These are phyloP conservation scores for Neotropicomus parvogracilis DNA, from an alignment of 1,284 basidiomycete species.

Conservation along the genomic window DNA sequence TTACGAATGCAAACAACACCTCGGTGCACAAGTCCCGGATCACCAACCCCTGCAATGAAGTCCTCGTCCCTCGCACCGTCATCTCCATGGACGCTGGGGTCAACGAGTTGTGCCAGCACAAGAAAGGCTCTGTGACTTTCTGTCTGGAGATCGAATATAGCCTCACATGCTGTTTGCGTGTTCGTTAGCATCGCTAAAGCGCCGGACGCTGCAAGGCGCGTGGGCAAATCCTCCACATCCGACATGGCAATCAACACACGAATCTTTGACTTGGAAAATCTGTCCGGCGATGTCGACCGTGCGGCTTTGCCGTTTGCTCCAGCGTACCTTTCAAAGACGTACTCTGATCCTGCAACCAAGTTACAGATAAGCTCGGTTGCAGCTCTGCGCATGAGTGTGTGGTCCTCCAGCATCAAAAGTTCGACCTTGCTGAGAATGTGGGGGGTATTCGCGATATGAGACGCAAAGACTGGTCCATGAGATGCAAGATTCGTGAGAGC, in stretches of 20 bases:
- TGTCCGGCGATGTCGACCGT: constrained; percentile 44
- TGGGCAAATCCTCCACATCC: constrained; percentile 79
- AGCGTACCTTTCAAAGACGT: constrained; percentile 69
- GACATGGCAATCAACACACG: constrained; percentile 83
- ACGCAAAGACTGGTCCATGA: constrained; percentile 61
- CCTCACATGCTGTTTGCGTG: constrained; percentile 57
- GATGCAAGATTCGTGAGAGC: constrained; percentile 93
- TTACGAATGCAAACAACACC: constrained; percentile 71
- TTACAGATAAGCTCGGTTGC: constrained; percentile 94
- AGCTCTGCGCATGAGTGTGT: constrained; percentile 79
- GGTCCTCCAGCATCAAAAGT: constrained; percentile 80
- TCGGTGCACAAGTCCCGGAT: constrained; percentile 70
- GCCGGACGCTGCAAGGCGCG: constrained; percentile 81
- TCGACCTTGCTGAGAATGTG: constrained; percentile 71
- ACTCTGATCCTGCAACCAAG: constrained; percentile 73
- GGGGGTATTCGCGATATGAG: constrained; percentile 58
- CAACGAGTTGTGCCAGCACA: constrained; percentile 62
- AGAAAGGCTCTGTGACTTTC: constrained; percentile 58
- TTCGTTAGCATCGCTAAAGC: constrained; percentile 77
- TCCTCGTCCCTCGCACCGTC: constrained; percentile 34
- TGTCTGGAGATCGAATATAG: constrained; percentile 58
- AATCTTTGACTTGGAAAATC: constrained; percentile 56
- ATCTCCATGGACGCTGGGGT: constrained; percentile 42
- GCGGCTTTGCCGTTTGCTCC: constrained; percentile 37
- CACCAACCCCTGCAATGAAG: constrained; percentile 31